Percentiles rank a stretch among this genome's conserved stretches.
Conservation (phyloP, 1,139 yeast genomes). For the Scheffersomyces quercinus region DNA sequence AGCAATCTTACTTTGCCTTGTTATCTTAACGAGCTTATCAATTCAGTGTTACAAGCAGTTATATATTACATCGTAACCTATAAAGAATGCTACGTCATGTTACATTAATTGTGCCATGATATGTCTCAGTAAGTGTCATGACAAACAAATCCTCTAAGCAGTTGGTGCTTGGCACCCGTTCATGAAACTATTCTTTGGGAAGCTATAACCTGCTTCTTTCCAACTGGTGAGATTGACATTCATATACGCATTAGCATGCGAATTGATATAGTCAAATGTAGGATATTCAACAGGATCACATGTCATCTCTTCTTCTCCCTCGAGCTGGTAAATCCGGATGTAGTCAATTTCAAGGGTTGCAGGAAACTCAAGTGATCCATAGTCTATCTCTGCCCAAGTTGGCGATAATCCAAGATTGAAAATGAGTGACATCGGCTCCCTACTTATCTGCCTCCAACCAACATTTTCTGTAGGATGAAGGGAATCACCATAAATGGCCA, state of each 20-base stretch:
- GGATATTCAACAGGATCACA: conserved; percentile 31
- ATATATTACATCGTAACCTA: too few species aligned
- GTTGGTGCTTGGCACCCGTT: not conserved
- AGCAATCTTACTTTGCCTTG: too few species aligned
- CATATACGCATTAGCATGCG: conserved; percentile 24
- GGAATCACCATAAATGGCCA: conserved; percentile 25
- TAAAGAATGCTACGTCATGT: too few species aligned
- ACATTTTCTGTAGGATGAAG: conserved; percentile 26
- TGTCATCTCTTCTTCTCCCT: conserved; percentile 20
- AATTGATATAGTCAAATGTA: conserved; percentile 24
- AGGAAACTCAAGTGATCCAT: conserved; percentile 24
- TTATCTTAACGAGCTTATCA: too few species aligned
- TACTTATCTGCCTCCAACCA: conserved; percentile 28
- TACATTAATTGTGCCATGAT: not conserved
- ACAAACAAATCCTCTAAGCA: not conserved
- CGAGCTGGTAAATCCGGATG: conserved; percentile 29
- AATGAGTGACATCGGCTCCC: conserved; percentile 31
- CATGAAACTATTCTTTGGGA: conserved; percentile 21
- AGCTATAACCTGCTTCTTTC: conserved; percentile 25
- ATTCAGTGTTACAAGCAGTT: too few species aligned
- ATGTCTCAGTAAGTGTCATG: too few species aligned
- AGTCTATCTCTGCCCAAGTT: conserved; percentile 27
- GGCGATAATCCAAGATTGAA: conserved; percentile 30
- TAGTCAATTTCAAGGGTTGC: conserved; percentile 28
- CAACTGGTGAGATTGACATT: conserved; percentile 26